phyloP scores from a whole-genome alignment of 208 protist species.

The Trichomonas vaginalis region DNA sequence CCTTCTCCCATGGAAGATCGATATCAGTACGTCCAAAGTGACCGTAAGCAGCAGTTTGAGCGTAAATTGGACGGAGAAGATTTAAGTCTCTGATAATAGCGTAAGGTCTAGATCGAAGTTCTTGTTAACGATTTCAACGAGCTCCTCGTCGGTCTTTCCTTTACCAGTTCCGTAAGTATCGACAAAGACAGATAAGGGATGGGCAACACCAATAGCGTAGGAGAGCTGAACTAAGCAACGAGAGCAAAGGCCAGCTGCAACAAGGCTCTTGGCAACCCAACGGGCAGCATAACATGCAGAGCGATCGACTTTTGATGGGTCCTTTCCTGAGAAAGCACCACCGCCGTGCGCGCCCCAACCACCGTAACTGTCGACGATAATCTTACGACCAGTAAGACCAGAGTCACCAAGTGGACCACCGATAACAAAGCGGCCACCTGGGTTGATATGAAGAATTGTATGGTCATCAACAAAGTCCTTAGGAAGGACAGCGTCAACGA shows the following conservation, averaged over 20 bases:
- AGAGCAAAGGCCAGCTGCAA: constrained; percentile 68
- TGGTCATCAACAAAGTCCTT: constrained; percentile 69
- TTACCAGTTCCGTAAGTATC: constrained; percentile 86
- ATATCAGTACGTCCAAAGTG: constrained; percentile 88
- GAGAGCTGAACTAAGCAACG: constrained; percentile 88
- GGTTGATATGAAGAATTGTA: constrained; percentile 90
- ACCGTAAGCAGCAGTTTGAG: constrained; percentile 80
- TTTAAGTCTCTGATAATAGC: constrained; percentile 81
- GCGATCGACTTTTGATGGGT: constrained; percentile 97
- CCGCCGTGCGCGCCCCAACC: constrained; percentile 98
- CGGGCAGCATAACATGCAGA: constrained; percentile 91
- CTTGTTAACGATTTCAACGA: constrained; percentile 69
- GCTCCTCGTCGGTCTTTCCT: constrained; percentile 47
- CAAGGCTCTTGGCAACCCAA: constrained; percentile 98
- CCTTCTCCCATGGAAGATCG: constrained; percentile 91
- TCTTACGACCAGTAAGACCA: constrained; percentile 98
- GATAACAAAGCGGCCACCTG: constrained; percentile 94
- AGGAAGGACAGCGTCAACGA: constrained; percentile 78
- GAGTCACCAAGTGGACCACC: constrained; percentile 95
- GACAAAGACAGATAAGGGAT: constrained; percentile 68
- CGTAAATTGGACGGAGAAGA: constrained; percentile 81
- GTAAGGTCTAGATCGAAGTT: constrained; percentile 96
- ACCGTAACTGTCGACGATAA: constrained; percentile 99
- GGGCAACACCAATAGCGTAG: constrained; percentile 93
- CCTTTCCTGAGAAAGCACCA: constrained; percentile 99